Percentiles rank a stretch among this genome's conserved stretches.
Conservation (phyloP, 768 basidiomycete genomes). For the Imleria badia region DNA sequence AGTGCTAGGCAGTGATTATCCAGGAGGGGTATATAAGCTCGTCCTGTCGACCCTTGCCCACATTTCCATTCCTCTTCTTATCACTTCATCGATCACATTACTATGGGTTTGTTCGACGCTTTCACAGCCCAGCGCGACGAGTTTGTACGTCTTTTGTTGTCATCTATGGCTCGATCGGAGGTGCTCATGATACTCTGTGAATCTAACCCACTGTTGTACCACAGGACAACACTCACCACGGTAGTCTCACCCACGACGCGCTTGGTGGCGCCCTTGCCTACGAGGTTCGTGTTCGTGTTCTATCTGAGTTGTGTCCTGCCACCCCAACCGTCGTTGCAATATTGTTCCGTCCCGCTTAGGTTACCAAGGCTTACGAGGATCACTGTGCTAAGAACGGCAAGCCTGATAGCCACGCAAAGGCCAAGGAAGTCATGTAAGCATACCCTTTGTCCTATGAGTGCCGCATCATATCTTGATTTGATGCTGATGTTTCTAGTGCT, state of each 20-base stretch:
- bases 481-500: slow-evolving; percentile 5
- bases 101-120: slow-evolving; percentile 7
- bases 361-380: slow-evolving; percentile 18
- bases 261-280: slow-evolving; percentile 20
- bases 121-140: neutral
- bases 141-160: slow-evolving; percentile 1
- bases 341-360: slow-evolving; percentile 4
- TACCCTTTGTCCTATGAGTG: neutral
- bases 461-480: neutral
- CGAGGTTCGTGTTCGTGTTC: slow-evolving; percentile 10
- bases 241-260: slow-evolving; percentile 16
- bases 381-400: slow-evolving; percentile 13
- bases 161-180: neutral
- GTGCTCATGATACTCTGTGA: neutral
- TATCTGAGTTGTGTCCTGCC: neutral
- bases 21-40: slow-evolving; percentile 21
- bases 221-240: slow-evolving; percentile 13
- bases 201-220: neutral
- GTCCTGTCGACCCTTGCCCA: neutral
- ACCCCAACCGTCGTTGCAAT: neutral
- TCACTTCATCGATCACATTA: slow-evolving; percentile 1
- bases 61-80: neutral
- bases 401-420: slow-evolving; percentile 21
- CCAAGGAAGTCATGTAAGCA: slow-evolving; percentile 23
- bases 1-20: neutral